Evolutionary conservation across 202 grass and related monocot genomes (phyloP), one percentile per base, ranked within the genome.

Genomic region (Musa balbisiana): DNA sequence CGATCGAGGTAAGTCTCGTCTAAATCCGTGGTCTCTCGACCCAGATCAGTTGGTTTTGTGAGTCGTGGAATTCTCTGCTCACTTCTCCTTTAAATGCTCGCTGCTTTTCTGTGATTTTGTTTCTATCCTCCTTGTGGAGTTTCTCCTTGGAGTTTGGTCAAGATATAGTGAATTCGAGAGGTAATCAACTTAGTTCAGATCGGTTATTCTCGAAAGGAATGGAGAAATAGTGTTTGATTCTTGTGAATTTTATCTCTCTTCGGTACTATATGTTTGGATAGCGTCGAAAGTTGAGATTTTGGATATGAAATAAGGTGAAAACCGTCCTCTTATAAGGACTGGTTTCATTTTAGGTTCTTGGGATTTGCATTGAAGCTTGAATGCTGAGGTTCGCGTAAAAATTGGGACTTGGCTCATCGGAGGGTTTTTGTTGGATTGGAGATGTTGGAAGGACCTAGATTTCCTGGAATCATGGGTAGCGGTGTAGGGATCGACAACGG

Each of bases 361-460:
- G 52, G 21, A 29, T 67, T 68, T 16, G 52, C 27, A 20, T 70
- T n/a, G 13, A 2, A 76, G 53, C 24, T 79, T 27, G 56, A 73
- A 79, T 78, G 70, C 72, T 56, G 22, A 10, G 24, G 63, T 25
- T 17, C 71, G 62, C 20, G 69, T 67, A 20, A 72, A 71, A 79
- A 53, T 67, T 89, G 88, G 87, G 6, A 16, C n/a, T 72, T 29
- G 75, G 79, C 62, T 54, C 22, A 56, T 63, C 23, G 58, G 26
- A 78, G 33, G 22, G 56, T n/a, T 71, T 72, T 15, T 29, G 53
- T 49, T 59, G 73, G 26, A 73, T 65, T 50, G 0, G 78, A 79
- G 69, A 92, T 92, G 87, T 77, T 89, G 9, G 84, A 84, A 51
- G 87, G 80, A 49, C 80, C 81, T 52, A 82, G 79, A 14, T 89